phyloP scores from a whole-genome alignment of 1,139 yeast species.

The Nematodospora anomalae region DNA sequence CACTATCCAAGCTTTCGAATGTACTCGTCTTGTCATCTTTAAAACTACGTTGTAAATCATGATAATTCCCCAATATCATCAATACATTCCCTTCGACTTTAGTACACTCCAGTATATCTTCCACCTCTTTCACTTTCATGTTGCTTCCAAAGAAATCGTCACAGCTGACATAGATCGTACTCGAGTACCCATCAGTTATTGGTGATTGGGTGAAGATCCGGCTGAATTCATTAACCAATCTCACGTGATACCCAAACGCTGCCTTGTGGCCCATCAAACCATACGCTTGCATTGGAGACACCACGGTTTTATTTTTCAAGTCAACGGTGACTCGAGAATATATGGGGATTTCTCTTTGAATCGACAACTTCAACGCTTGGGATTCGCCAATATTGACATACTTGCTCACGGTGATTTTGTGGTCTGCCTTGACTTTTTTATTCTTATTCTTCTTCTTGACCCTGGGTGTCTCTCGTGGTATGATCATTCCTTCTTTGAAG shows the following conservation, averaged over 20 bases:
- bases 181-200: constrained; percentile 67
- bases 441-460: constrained; percentile 33
- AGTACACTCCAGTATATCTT: constrained; percentile 7
- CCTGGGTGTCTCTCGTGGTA: constrained; percentile 52
- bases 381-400: constrained; percentile 73
- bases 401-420: constrained; percentile 51
- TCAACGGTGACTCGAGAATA: constrained; percentile 84
- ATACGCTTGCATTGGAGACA: constrained; percentile 72
- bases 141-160: constrained; percentile 52
- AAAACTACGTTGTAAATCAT: constrained; percentile 55
- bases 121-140: constrained; percentile 12
- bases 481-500: constrained; percentile 70
- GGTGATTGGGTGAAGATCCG: constrained; percentile 71
- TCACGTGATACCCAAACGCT: constrained; percentile 73
- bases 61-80: constrained; percentile 64
- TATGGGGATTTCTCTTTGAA: constrained; percentile 64
- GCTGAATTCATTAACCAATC: constrained; percentile 62
- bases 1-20: constrained; percentile 34
- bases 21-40: constrained; percentile 40
- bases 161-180: constrained; percentile 63
- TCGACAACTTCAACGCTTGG: constrained; percentile 53
- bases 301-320: constrained; percentile 57
- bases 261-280: constrained; percentile 58
- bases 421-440: constrained; percentile 44
- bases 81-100: constrained; percentile 36